These are phyloP conservation scores for Venturia oleaginea DNA, from an alignment of 2,329 filamentous ascomycete species.

Conservation along the genomic window DNA sequence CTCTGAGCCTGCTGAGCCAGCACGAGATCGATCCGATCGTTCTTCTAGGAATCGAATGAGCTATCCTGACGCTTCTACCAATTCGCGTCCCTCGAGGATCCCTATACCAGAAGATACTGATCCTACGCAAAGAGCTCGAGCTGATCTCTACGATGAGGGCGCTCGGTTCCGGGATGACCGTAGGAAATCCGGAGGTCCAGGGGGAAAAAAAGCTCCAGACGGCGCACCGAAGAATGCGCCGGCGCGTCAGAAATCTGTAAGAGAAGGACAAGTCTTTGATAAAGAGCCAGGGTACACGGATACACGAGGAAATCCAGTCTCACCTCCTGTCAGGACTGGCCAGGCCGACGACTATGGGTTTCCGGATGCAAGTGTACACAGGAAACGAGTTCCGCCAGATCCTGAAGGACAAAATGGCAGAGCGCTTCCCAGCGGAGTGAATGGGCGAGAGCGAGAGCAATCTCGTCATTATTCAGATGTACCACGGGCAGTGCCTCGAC, in stretches of 20 bases:
- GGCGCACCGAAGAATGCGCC: background rate
- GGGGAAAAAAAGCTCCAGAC: background rate
- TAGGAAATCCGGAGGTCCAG: background rate
- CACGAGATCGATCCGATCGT: background rate
- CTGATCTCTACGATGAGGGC: background rate
- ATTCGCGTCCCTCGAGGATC: background rate
- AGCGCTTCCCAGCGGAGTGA: background rate
- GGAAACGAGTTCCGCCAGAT: background rate
- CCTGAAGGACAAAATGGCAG: background rate
- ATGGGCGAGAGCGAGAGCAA: background rate
- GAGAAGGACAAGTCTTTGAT: conserved; percentile 11
- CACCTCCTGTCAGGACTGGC: background rate
- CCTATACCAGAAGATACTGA: background rate
- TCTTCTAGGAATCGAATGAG: background rate
- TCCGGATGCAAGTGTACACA: background rate
- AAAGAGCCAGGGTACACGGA: conserved; percentile 7
- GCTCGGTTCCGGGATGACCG: background rate
- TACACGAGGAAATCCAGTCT: background rate
- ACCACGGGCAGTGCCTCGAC: background rate
- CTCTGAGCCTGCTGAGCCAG: background rate
- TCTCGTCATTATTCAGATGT: background rate
- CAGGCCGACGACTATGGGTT: background rate
- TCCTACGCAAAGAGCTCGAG: background rate
- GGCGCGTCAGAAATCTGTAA: conserved; percentile 7
- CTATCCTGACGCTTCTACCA: background rate